Base-by-base conservation (phyloP, 2,329 filamentous ascomycete genomes). In the Aspergillus pseudotamarii region DNA sequence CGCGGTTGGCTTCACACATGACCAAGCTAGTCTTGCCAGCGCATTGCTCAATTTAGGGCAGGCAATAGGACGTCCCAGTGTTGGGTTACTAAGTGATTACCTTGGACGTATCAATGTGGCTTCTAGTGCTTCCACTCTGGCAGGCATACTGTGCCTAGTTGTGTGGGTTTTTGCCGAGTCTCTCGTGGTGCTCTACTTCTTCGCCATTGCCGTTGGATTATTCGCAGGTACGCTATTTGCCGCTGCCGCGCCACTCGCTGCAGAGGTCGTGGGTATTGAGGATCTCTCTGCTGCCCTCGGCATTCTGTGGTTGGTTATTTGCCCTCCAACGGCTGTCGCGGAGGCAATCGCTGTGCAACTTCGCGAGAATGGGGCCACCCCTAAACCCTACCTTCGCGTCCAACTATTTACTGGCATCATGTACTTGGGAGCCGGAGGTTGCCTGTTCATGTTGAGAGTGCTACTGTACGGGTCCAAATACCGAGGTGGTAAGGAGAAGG, bases 41-140 rank as follows among this genome's bases (percentile, higher is more conserved):
- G 87, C 88, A 0, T 69, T 89, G 10, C 75, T 90, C 56, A 90
- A 88, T 66, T 72, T 89, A 0, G 87, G 87, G 0, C 83, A 87
- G 66, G 85, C 80, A 9, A 43, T 80, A 23, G 78, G 78, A 0
- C 77, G 88, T 1, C 87, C 87, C 0, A 76, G 84, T 0, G 82
- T 89, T 4, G 88, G 88, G 0, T 84, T 86, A 63, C 83, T 85
- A 65, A 85, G 83, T 63, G 88, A 90, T 69, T 75, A 73, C 0
- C 78, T 85, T 30, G 87, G 88, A 0, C 77, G 86, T 1, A 80
- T 90, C 66, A 88, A 89, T 63, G 85, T 88, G 75, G 84, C 87
- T 6, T 32, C 34, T 19, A n/a, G 9, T 10, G 41, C 41, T 11
- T 21, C 56, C 19, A 21, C 46, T 16, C 26, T 58, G 26, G 16